phyloP scores from a whole-genome alignment of 345 rosid genomes.

The Dipteronia sinensis region DNA sequence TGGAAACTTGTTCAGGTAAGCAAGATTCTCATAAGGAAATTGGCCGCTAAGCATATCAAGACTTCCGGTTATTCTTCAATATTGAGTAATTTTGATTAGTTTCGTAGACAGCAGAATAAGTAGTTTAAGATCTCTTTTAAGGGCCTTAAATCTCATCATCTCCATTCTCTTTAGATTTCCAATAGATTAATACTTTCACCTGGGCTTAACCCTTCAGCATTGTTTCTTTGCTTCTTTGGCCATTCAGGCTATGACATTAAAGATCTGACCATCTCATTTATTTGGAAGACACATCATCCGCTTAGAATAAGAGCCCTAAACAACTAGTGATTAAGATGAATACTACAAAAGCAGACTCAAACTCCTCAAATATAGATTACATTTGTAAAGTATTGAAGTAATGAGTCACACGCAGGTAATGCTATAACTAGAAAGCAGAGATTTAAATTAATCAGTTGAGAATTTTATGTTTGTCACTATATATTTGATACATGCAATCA shows the following conservation, averaged over 20 bases:
- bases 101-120: neutral
- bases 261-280: neutral
- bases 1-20: neutral
- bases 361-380: neutral
- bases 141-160: neutral
- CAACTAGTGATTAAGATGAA: neutral
- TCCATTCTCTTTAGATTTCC: constrained; percentile 1
- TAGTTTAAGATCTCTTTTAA: neutral
- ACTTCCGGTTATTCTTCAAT: neutral
- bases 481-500: neutral
- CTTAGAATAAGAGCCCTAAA: neutral
- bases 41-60: neutral
- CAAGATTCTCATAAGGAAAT: neutral
- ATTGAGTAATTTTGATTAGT: neutral
- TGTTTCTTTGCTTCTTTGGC: neutral
- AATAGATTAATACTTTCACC: neutral
- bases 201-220: neutral
- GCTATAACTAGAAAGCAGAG: neutral
- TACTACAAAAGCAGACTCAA: neutral
- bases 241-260: neutral
- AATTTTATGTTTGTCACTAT: constrained; percentile 1
- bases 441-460: neutral
- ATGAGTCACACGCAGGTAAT: neutral
- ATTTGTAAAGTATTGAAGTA: neutral
- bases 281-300: neutral